Percentiles rank a stretch among this genome's conserved stretches.
phyloP scores from a whole-genome alignment of 2,329 filamentous ascomycete genomes.

The Nemania sp. region DNA sequence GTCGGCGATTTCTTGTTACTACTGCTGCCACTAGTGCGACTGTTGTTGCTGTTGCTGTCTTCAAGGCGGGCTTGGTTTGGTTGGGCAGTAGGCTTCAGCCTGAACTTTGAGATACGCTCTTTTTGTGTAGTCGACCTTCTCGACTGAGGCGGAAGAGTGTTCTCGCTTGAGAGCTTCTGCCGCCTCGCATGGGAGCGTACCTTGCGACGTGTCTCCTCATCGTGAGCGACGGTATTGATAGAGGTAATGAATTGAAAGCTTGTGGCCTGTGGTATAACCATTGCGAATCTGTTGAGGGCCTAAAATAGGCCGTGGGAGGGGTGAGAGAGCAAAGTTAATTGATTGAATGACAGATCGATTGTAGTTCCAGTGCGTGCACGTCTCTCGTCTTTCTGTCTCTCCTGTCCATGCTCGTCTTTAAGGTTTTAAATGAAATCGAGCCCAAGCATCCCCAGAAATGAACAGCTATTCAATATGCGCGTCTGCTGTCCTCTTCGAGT shows the following conservation, averaged over 20 bases:
- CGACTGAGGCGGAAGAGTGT: slow-evolving; percentile 41
- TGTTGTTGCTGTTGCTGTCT: slow-evolving; percentile 11
- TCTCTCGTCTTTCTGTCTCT: slow-evolving; percentile 1
- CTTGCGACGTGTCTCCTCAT: slow-evolving; percentile 53
- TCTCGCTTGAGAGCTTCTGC: slow-evolving; percentile 49
- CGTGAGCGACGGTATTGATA: slow-evolving; percentile 52
- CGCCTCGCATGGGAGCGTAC: slow-evolving; percentile 52
- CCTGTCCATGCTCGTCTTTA: slow-evolving; percentile 18
- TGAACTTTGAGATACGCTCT: slow-evolving; percentile 52
- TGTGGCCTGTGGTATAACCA: slow-evolving; percentile 39
- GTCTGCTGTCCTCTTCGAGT: slow-evolving; percentile 27
- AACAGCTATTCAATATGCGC: slow-evolving; percentile 21
- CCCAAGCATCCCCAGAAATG: not conserved
- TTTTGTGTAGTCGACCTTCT: slow-evolving; percentile 49
- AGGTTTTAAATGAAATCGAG: slow-evolving; percentile 24
- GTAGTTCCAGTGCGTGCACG: slow-evolving; percentile 16
- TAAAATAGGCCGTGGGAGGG: not conserved
- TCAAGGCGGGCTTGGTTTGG: slow-evolving; percentile 18
- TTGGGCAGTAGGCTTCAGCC: slow-evolving; percentile 43
- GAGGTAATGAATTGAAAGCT: slow-evolving; percentile 53
- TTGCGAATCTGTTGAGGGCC: slow-evolving; percentile 23
- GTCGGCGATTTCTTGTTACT: slow-evolving; percentile 22
- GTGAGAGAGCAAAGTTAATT: not conserved
- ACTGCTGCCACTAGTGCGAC: slow-evolving; percentile 21
- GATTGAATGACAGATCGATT: slow-evolving; percentile 16